Conservation (phyloP, 768 basidiomycete genomes). For the Boletus reticuloceps region DNA sequence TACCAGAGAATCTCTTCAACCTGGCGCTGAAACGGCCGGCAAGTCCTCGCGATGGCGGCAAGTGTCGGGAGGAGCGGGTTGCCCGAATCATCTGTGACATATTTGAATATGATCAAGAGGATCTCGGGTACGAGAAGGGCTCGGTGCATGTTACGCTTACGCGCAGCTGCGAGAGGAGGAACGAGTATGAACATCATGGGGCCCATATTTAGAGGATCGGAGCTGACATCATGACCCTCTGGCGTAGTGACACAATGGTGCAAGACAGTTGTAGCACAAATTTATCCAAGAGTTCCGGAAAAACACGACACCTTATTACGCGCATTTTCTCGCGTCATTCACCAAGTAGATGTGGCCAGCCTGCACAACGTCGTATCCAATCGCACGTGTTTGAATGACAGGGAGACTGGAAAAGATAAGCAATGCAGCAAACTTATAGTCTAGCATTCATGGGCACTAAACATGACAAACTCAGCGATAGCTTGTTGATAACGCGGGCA, state of each 20-base stretch:
- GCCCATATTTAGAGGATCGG: background rate
- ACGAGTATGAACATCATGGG: conserved; percentile 4
- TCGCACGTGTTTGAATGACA: too few species aligned
- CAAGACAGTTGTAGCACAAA: background rate
- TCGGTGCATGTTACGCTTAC: conserved; percentile 11
- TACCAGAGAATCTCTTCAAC: conserved; percentile 27
- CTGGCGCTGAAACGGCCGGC: conserved; percentile 15
- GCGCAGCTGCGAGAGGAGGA: background rate
- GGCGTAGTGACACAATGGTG: too few species aligned
- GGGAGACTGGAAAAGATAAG: too few species aligned
- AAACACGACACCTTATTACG: background rate
- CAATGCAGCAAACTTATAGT: too few species aligned
- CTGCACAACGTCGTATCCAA: too few species aligned
- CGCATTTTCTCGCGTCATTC: background rate
- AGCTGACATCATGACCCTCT: background rate
- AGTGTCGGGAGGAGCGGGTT: conserved; percentile 17
- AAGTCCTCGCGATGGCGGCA: conserved; percentile 27
- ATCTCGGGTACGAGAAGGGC: conserved; percentile 21
- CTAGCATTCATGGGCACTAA: too few species aligned
- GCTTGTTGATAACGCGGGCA: too few species aligned
- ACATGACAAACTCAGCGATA: too few species aligned
- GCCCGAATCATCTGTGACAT: conserved; percentile 16
- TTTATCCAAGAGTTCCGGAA: background rate
- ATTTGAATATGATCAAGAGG: conserved; percentile 21
- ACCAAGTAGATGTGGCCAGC: background rate